Evolutionary conservation across 306 rosid species (phyloP).

Genomic region (Quercus berberidifolia): DNA sequence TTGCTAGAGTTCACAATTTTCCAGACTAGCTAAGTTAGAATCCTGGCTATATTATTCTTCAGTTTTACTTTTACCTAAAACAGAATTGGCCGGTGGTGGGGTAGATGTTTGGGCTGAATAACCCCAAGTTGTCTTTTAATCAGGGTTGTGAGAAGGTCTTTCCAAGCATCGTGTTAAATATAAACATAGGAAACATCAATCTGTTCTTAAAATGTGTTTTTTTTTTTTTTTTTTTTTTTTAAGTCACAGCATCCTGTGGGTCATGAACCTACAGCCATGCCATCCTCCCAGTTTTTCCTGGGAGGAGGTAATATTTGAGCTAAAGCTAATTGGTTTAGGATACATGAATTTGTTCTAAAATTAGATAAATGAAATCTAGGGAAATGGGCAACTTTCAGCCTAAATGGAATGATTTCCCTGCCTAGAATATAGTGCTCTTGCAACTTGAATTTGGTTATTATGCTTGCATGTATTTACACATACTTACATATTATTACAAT

Average conservation of each 20-base stretch:
- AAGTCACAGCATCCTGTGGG: not conserved
- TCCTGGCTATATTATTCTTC: not conserved
- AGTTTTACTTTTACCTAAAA: not conserved
- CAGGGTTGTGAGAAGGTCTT: not conserved
- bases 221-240: not conserved
- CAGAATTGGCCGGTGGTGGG: not conserved
- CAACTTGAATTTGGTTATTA: too few relatives aligned
- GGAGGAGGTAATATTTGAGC: not conserved
- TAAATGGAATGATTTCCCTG: too few relatives aligned
- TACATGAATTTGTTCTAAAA: not conserved
- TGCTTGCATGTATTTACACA: not conserved
- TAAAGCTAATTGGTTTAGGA: not conserved
- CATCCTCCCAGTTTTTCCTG: not conserved
- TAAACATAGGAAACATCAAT: not conserved
- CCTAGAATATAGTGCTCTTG: too few relatives aligned
- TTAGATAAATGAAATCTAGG: too few relatives aligned
- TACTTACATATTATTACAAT: not conserved
- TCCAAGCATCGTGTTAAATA: not conserved
- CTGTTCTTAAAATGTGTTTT: not conserved
- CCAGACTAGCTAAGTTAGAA: not conserved
- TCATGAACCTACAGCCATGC: not conserved
- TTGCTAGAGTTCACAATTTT: not conserved
- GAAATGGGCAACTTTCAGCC: too few relatives aligned
- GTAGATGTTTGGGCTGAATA: not conserved
- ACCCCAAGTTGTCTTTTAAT: not conserved